These are phyloP conservation scores for Graphium sp. DNA, from an alignment of 2,329 filamentous ascomycete species.

Conservation along the genomic window DNA sequence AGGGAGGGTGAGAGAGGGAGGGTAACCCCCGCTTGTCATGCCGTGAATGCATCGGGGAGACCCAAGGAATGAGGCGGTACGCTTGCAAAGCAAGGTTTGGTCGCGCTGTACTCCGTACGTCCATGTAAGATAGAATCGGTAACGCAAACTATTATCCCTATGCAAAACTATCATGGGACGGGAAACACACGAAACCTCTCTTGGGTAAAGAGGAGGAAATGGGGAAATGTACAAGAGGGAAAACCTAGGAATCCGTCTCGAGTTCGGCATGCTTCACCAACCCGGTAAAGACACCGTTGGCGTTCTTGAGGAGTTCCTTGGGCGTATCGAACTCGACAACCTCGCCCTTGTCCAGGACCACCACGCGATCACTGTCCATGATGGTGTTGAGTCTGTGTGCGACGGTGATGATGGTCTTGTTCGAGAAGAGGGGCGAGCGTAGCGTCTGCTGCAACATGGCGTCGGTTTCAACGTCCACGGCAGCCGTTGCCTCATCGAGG, in stretches of 20 bases:
- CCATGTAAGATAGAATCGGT: too few species aligned
- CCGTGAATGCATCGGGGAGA: too few species aligned
- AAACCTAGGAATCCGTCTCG: conserved; percentile 28
- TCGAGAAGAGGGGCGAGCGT: conserved; percentile 54
- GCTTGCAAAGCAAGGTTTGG: too few species aligned
- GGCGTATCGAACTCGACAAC: conserved; percentile 91
- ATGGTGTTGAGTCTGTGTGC: conserved; percentile 98
- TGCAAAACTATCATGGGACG: too few species aligned
- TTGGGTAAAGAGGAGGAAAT: too few species aligned
- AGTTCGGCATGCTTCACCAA: conserved; percentile 85
- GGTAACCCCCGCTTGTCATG: background rate
- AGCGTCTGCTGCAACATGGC: conserved; percentile 48
- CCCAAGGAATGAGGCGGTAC: too few species aligned
- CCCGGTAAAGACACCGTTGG: conserved; percentile 70
- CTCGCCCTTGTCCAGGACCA: conserved; percentile 79
- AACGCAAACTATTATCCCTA: too few species aligned
- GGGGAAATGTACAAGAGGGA: too few species aligned
- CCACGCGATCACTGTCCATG: conserved; percentile 71
- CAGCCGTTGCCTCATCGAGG: conserved; percentile 87
- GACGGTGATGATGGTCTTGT: conserved; percentile 95
- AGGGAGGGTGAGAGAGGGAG: background rate
- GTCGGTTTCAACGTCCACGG: conserved; percentile 51
- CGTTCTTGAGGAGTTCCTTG: conserved; percentile 53
- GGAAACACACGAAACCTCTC: too few species aligned
- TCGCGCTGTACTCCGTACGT: too few species aligned